Evolutionary conservation across 306 rosid species (phyloP).

Genomic region (Echinosophora koreensis): DNA sequence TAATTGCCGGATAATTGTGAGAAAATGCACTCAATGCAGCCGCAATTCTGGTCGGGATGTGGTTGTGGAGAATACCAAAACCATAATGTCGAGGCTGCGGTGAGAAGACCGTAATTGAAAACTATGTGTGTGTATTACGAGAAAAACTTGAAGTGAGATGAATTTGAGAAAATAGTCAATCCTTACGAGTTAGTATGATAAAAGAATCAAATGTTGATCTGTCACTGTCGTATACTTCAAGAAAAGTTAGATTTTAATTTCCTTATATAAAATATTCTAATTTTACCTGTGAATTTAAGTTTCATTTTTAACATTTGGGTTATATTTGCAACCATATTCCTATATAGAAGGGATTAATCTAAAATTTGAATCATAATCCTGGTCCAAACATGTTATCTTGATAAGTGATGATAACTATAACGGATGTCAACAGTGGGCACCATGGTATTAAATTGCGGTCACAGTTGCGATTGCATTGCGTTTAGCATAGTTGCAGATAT

Average conservation of each 20-base stretch:
- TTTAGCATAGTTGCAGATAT: neutral
- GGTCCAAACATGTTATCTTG: neutral
- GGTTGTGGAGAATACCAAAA: too few species aligned
- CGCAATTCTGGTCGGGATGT: too few species aligned
- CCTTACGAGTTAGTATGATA: neutral
- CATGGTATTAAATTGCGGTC: neutral
- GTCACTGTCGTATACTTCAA: neutral
- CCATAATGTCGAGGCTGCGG: neutral
- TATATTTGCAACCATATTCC: neutral
- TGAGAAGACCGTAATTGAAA: too few species aligned
- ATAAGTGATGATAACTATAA: neutral
- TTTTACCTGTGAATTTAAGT: neutral
- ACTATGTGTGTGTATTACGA: too few species aligned
- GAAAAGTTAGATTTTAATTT: constrained; percentile 9
- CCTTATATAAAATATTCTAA: neutral
- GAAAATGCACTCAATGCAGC: neutral
- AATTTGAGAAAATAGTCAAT: neutral
- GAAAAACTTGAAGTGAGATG: neutral
- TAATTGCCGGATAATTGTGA: neutral
- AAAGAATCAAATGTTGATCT: neutral
- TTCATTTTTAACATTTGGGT: constrained; percentile 25
- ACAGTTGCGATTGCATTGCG: neutral
- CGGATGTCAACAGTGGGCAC: too few species aligned
- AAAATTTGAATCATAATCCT: constrained; percentile 5
- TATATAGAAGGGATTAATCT: neutral